Percentiles rank a stretch among this genome's conserved stretches.
These are phyloP conservation scores for Paxillus involutus DNA, from an alignment of 768 basidiomycete genomes.

Conservation along the genomic window DNA sequence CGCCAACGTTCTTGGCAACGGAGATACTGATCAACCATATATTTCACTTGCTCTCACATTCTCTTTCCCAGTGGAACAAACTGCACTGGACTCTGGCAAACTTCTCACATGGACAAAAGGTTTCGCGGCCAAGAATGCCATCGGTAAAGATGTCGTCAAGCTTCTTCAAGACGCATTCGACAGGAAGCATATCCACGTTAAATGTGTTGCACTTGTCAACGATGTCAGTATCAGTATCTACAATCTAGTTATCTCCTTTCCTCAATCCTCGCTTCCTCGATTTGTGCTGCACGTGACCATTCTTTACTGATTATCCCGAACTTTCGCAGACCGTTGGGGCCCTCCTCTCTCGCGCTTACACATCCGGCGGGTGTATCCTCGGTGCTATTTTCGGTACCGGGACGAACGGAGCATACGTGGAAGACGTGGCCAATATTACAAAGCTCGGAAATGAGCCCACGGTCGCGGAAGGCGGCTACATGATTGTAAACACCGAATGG, in stretches of 20 bases:
- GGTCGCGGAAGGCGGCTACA: conserved; percentile 63
- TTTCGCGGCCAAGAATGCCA: conserved; percentile 86
- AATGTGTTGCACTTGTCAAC: conserved; percentile 90
- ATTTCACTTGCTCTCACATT: conserved; percentile 90
- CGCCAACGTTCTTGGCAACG: conserved; percentile 10
- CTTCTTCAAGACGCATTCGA: conserved; percentile 92
- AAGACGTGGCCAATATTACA: conserved; percentile 78
- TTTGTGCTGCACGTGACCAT: not conserved
- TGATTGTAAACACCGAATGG: conserved; percentile 99
- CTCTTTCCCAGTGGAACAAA: conserved; percentile 97
- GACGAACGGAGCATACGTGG: conserved; percentile 97
- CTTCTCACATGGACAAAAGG: conserved; percentile 97
- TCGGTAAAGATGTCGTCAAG: conserved; percentile 86
- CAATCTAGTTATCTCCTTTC: not conserved
- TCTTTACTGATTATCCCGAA: conserved; percentile 8
- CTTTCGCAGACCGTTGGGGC: conserved; percentile 85
- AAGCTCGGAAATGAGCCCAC: conserved; percentile 73
- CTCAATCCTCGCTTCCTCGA: not conserved
- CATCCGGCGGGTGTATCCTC: conserved; percentile 85
- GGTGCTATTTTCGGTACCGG: conserved; percentile 97
- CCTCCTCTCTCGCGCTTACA: conserved; percentile 89
- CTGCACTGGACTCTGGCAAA: conserved; percentile 85
- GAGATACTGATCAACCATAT: conserved; percentile 38
- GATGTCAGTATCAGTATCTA: conserved; percentile 66
- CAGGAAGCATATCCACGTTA: conserved; percentile 88